phyloP scores from a whole-genome alignment of 345 rosid species.

The Syzygium jambos region DNA sequence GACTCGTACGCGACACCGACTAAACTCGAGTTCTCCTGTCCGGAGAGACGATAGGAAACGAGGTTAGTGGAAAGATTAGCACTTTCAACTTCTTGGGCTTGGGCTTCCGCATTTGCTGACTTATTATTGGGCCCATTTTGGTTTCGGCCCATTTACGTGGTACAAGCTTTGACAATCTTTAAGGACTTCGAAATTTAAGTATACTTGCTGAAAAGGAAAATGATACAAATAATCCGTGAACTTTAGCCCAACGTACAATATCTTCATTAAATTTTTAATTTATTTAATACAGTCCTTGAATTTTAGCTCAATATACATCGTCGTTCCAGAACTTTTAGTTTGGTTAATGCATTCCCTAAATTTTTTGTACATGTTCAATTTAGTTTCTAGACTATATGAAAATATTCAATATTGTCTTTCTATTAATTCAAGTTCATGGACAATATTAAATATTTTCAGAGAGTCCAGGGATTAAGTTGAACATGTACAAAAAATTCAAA shows the following conservation, averaged over 20 bases:
- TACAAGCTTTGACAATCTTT: background rate
- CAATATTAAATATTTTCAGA: background rate
- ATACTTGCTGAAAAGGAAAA: background rate
- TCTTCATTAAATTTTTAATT: accelerated
- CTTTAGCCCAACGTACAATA: accelerated
- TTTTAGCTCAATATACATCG: too few relatives aligned
- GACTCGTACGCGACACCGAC: background rate
- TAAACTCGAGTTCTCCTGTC: background rate
- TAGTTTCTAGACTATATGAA: accelerated
- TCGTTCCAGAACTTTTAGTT: background rate
- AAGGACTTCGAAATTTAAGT: background rate
- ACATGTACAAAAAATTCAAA: background rate
- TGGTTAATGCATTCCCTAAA: background rate
- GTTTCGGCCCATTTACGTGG: background rate
- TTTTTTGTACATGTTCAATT: accelerated
- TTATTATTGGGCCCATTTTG: background rate
- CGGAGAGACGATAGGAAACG: background rate
- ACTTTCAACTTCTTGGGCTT: background rate
- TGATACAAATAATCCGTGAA: accelerated
- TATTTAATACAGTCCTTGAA: background rate
- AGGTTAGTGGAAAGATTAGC: background rate
- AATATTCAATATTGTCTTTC: background rate
- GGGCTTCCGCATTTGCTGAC: background rate
- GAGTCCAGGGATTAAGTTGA: accelerated
- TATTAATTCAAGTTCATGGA: background rate